Evolutionary conservation across 1,284 basidiomycete genomes (phyloP).

Genomic region (Rhodotorula sp.): DNA sequence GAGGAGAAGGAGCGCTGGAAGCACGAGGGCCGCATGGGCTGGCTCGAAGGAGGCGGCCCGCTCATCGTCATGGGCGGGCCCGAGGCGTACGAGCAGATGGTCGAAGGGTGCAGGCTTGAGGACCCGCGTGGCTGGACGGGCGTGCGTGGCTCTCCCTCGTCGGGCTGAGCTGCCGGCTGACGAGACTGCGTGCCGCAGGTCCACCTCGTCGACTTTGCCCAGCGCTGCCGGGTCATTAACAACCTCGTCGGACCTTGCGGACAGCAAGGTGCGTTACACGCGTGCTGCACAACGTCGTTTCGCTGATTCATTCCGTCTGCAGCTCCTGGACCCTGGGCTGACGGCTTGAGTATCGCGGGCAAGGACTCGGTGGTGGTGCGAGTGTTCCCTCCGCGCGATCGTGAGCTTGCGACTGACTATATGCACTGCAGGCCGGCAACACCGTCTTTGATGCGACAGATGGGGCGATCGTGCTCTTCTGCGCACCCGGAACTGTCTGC

Average conservation of each 20-base stretch:
- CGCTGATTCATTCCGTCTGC: background rate
- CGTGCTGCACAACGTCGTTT: background rate
- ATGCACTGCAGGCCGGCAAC: conserved; percentile 38
- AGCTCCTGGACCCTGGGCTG: conserved; percentile 47
- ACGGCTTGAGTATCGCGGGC: conserved; percentile 46
- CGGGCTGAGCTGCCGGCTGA: background rate
- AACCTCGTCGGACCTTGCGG: conserved; percentile 45
- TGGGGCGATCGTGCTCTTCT: conserved; percentile 46
- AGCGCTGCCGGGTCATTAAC: conserved; percentile 27
- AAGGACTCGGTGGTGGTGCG: conserved; percentile 39
- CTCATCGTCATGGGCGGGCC: conserved; percentile 43
- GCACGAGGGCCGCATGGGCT: conserved; percentile 38
- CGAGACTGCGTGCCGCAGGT: conserved; percentile 1
- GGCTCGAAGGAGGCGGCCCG: conserved; percentile 42
- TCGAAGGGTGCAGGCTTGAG: conserved; percentile 44
- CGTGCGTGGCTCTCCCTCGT: conserved; percentile 12
- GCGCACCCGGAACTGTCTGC: conserved; percentile 41
- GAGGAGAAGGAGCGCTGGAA: conserved; percentile 33
- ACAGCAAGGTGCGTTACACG: conserved; percentile 29
- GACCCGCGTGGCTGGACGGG: conserved; percentile 46
- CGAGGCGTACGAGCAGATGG: conserved; percentile 30
- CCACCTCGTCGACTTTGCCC: conserved; percentile 36
- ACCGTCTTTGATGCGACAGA: conserved; percentile 46
- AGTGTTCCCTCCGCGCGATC: background rate
- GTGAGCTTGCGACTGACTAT: no score